Evolutionary conservation across 768 basidiomycete genomes (phyloP).

Genomic region (Bullera alba): DNA sequence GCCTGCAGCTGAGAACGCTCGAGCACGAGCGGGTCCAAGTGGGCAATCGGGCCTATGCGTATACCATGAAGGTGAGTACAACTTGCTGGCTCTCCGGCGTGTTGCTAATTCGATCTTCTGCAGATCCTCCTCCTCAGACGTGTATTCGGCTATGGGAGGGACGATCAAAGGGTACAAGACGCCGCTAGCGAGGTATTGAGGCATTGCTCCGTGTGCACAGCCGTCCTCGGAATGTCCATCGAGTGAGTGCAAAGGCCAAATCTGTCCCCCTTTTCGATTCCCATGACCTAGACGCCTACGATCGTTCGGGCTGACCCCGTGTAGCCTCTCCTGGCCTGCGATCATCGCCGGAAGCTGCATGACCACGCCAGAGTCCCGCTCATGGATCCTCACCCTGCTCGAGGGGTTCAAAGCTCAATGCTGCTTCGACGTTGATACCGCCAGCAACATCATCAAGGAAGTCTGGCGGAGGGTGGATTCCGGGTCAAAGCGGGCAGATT

Average conservation of each 20-base stretch:
- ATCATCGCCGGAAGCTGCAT: constrained; percentile 41
- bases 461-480: constrained; percentile 34
- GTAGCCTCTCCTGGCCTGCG: constrained; percentile 39
- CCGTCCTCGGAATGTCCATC: constrained; percentile 41
- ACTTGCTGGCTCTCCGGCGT: neutral
- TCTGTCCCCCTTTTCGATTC: neutral
- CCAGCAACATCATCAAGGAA: constrained; percentile 31
- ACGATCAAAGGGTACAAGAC: constrained; percentile 30
- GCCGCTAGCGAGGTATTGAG: constrained; percentile 34
- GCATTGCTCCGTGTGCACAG: constrained; percentile 40
- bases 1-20: constrained; percentile 27
- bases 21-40: constrained; percentile 43
- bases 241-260: constrained; percentile 26
- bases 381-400: constrained; percentile 35
- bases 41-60: constrained; percentile 40
- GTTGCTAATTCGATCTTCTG: neutral
- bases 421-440: constrained; percentile 44
- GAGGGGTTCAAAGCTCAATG: constrained; percentile 43
- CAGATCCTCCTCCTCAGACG: constrained; percentile 38
- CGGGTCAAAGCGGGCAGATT: constrained; percentile 22
- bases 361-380: constrained; percentile 15
- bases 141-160: constrained; percentile 28
- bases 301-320: neutral
- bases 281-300: neutral
- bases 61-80: constrained; percentile 40